A percentile compares a stretch with the other conserved stretches of the same genome.
These are phyloP conservation scores for Symmetrospora coprosmae DNA, from an alignment of 768 basidiomycete genomes.

Conservation along the genomic window DNA sequence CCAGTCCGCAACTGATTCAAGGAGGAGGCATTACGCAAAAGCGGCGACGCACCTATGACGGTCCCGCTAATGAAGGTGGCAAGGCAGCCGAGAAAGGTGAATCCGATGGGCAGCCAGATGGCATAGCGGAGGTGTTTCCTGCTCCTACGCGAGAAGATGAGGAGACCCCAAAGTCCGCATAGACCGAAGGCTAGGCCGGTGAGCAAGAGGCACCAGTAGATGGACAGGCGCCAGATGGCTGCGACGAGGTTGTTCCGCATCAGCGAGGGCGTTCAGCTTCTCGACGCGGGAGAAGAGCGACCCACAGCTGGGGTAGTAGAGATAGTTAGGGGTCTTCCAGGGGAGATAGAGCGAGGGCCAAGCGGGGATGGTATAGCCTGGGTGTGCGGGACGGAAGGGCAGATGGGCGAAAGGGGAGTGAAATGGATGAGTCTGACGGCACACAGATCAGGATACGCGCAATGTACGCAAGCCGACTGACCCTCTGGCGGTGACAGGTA, in stretches of 20 bases:
- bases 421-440: no score
- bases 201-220: conserved; percentile 23
- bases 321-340: conserved; percentile 8
- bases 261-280: neutral
- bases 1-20: neutral
- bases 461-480: neutral
- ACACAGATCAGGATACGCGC: neutral
- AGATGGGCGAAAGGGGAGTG: no score
- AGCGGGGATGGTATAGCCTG: neutral
- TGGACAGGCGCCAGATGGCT: conserved; percentile 18
- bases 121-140: conserved; percentile 9
- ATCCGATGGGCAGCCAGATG: conserved; percentile 5
- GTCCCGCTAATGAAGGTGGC: conserved; percentile 17
- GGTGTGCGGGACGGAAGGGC: neutral
- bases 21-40: neutral
- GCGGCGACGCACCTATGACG: conserved; percentile 1
- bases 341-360: conserved; percentile 19
- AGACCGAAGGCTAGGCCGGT: conserved; percentile 20
- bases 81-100: neutral
- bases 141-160: conserved; percentile 11
- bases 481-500: conserved; percentile 14
- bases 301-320: conserved; percentile 18
- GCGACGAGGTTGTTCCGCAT: neutral
- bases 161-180: conserved; percentile 15
- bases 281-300: neutral